Conservation (phyloP, 1,284 basidiomycete genomes). For the Cystobasidiaceae sp. region DNA sequence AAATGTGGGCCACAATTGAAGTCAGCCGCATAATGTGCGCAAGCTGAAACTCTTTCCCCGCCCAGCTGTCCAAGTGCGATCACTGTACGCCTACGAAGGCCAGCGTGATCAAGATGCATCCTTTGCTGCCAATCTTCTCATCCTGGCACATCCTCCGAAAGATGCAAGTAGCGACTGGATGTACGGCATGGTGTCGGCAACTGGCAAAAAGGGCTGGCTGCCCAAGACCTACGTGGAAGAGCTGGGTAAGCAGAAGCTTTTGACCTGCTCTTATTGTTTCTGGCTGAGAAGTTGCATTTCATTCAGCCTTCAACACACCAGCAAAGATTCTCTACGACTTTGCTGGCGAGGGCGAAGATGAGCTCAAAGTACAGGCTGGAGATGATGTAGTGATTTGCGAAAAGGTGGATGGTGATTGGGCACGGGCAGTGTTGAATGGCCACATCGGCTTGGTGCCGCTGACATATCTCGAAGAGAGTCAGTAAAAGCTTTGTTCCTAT, state of each 20-base stretch:
- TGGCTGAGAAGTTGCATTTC: background rate
- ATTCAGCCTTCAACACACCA: constrained; percentile 42
- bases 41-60: constrained; percentile 40
- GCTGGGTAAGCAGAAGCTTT: constrained; percentile 55
- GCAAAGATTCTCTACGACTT: constrained; percentile 78
- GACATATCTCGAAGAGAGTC: constrained; percentile 67
- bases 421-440: constrained; percentile 81
- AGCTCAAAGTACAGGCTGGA: constrained; percentile 74
- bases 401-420: constrained; percentile 76
- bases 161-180: constrained; percentile 69
- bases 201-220: constrained; percentile 67
- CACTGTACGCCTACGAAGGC: constrained; percentile 39
- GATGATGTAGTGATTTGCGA: constrained; percentile 73
- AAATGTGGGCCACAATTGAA: background rate
- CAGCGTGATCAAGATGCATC: constrained; percentile 65
- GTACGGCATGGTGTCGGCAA: constrained; percentile 51
- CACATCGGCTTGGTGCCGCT: constrained; percentile 82
- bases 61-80: constrained; percentile 62
- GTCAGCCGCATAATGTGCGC: background rate
- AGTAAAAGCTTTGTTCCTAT: background rate
- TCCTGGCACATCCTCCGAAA: constrained; percentile 79
- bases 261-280: background rate
- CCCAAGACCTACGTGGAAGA: constrained; percentile 81
- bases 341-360: constrained; percentile 62
- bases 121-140: constrained; percentile 71